phyloP scores from a whole-genome alignment of 2,329 filamentous ascomycete genomes.

The Verticillium dahliae region DNA sequence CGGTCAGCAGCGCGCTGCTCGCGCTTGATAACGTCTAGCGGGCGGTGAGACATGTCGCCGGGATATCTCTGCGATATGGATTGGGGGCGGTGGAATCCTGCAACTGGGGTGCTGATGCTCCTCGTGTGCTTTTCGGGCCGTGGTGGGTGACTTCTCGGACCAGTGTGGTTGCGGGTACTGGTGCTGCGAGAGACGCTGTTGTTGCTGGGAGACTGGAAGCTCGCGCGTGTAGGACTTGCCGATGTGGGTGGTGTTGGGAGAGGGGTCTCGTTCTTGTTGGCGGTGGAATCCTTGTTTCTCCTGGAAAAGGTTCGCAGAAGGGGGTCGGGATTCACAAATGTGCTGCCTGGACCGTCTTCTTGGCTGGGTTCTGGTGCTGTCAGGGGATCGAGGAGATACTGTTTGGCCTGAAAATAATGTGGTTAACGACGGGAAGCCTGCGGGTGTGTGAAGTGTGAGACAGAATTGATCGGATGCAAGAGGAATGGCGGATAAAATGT shows the following conservation, averaged over 20 bases:
- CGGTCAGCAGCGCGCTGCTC: slow-evolving; percentile 62
- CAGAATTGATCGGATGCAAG: not conserved
- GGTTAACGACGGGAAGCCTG: not conserved
- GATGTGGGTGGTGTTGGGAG: slow-evolving; percentile 46
- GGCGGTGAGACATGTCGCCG: slow-evolving; percentile 58
- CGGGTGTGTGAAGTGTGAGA: not conserved
- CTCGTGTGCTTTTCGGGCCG: not conserved
- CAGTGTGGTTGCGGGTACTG: slow-evolving; percentile 9
- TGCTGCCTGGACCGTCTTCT: slow-evolving; percentile 58
- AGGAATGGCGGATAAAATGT: not conserved
- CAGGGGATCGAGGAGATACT: slow-evolving; percentile 64
- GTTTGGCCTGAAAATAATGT: slow-evolving; percentile 43
- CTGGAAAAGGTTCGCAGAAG: slow-evolving; percentile 13
- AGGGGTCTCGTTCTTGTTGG: slow-evolving; percentile 3
- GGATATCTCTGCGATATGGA: slow-evolving; percentile 55
- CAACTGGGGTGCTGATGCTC: slow-evolving; percentile 7
- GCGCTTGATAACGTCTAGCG: slow-evolving; percentile 58
- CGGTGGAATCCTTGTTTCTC: slow-evolving; percentile 8
- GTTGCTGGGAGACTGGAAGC: slow-evolving; percentile 24
- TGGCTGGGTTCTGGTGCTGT: slow-evolving; percentile 61
- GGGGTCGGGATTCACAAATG: slow-evolving; percentile 36
- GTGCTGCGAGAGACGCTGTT: slow-evolving; percentile 25
- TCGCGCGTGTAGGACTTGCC: slow-evolving; percentile 40
- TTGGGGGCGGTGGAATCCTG: slow-evolving; percentile 15
- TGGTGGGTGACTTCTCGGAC: not conserved